Base-by-base conservation (phyloP, 2,329 filamentous ascomycete genomes). In the Thelonectria discophora region DNA sequence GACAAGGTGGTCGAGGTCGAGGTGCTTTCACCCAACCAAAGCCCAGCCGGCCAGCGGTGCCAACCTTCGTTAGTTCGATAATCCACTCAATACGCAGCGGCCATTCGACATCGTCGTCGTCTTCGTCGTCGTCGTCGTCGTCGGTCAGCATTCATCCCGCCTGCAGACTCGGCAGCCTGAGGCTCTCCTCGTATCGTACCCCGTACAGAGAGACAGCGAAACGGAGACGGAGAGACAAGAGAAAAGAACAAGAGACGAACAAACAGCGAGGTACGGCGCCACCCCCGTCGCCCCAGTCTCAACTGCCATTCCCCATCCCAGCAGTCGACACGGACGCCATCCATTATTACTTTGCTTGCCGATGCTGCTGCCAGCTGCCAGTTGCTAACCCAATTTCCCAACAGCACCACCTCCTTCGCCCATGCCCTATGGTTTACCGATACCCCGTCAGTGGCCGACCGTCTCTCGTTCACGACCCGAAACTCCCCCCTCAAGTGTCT, bases 361-460 rank as follows among this genome's bases (percentile, higher is more conserved):
- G 20, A 17, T 21, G 43, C 10, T 21, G 43, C 56, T 43, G 46
- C 39, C 21, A 42, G 37, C 20, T 57, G 55, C 37, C 47, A 21
- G 39, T 47, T 51, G 46, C 46, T 68, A 61, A 69, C 65, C 58
- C 53, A 66, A 59, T 53, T 60, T 60, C 42, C 62, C 55, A 55
- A 58, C 64, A 59, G 59, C 57, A 54, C 60, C 61, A 65, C 67
- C 66, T 65, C 57, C 56, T 27, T 39, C 42, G 62, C 69, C 70
- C 67, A 72, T 72, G 69, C 68, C 65, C 68, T 48, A 68, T 66
- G 66, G 65, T 72, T 57, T 62, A 69, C 59, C 68, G 30, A 57
- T 51, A 50, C 60, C 27, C 55, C 46, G 53, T 54, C 67, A 65
- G 69, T 69, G 66, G 65, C 63, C 63, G 66, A 63, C 57, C 58